Conservation (phyloP, 2,329 filamentous ascomycete species). For the Colletotrichum sp. region DNA sequence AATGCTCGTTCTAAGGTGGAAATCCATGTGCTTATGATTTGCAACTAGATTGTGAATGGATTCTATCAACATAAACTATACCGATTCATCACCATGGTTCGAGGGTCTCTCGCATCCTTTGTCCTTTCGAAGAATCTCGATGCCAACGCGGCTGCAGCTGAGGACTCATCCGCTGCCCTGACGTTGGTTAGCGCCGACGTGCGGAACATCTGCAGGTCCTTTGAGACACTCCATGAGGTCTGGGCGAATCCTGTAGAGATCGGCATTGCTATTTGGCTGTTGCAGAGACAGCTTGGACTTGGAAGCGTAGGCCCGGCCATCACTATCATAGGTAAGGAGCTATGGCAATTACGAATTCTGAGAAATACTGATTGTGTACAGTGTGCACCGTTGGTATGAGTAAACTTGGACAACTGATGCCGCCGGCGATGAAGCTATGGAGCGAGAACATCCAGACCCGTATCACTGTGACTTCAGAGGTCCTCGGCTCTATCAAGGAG, state of each 20-base stretch:
- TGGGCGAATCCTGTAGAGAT: slow-evolving; percentile 36
- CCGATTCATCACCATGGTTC: slow-evolving; percentile 22
- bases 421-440: slow-evolving; percentile 31
- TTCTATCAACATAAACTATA: slow-evolving; percentile 38
- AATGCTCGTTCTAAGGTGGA: background rate
- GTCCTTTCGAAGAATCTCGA: slow-evolving; percentile 4
- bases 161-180: slow-evolving; percentile 12
- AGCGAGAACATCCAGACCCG: slow-evolving; percentile 33
- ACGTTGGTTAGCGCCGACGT: slow-evolving; percentile 29
- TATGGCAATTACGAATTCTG: background rate
- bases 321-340: slow-evolving; percentile 29
- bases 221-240: slow-evolving; percentile 25
- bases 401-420: slow-evolving; percentile 28
- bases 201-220: slow-evolving; percentile 28
- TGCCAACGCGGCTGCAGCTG: background rate
- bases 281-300: slow-evolving; percentile 34
- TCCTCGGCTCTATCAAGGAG: slow-evolving; percentile 34
- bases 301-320: slow-evolving; percentile 37
- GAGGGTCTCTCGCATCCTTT: slow-evolving; percentile 2
- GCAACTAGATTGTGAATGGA: slow-evolving; percentile 21
- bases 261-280: slow-evolving; percentile 33
- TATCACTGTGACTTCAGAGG: slow-evolving; percentile 29
- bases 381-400: slow-evolving; percentile 29
- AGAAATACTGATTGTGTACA: background rate
- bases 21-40: background rate